A percentile compares a stretch with the other conserved stretches of the same genome.
phyloP scores from a whole-genome alignment of 2,329 filamentous ascomycete genomes.

The Parascedosporium putredinis region DNA sequence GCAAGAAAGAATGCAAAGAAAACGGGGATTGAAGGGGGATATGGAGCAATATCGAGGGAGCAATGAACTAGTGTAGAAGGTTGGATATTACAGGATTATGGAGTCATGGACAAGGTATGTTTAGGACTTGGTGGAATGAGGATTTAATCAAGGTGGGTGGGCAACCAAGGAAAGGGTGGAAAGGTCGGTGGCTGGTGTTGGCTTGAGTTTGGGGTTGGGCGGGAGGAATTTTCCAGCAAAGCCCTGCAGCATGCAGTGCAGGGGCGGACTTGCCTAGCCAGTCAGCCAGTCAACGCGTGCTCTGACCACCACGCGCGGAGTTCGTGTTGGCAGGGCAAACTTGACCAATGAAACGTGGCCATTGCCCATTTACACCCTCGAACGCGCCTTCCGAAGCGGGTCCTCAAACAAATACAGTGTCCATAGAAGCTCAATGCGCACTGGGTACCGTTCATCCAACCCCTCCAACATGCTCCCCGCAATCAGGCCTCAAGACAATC shows the following conservation, averaged over 20 bases:
- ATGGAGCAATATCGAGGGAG: background rate
- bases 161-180: constrained; percentile 3
- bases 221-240: background rate
- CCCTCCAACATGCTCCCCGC: background rate
- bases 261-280: background rate
- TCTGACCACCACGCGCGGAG: background rate
- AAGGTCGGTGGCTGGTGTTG: background rate
- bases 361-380: background rate
- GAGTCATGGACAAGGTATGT: background rate
- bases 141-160: constrained; percentile 2
- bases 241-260: background rate
- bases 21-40: background rate
- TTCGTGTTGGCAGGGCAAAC: constrained; percentile 3
- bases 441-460: background rate
- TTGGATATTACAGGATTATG: constrained; percentile 7
- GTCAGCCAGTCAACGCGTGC: constrained; percentile 1
- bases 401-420: background rate
- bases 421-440: background rate
- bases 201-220: constrained; percentile 2
- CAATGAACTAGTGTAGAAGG: too few relatives aligned
- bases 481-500: background rate
- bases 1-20: constrained; percentile 1
- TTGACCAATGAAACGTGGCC: background rate
- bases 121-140: constrained; percentile 4
- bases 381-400: background rate